Percentiles rank a stretch among this genome's conserved stretches.
These are phyloP conservation scores for Arthroderma sp. DNA, from an alignment of 2,329 filamentous ascomycete genomes.

Conservation along the genomic window DNA sequence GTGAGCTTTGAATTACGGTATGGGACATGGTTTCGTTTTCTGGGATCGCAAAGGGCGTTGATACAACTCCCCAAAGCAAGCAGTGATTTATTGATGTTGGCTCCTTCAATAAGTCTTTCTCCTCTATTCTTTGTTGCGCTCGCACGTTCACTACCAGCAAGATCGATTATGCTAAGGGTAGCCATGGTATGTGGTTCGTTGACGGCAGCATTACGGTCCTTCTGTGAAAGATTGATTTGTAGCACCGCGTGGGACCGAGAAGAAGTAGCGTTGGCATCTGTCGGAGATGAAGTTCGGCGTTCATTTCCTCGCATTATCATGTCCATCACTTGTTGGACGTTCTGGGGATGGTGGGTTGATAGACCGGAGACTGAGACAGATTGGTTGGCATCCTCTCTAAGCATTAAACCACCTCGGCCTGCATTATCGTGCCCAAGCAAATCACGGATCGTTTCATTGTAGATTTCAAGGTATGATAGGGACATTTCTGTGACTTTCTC, in stretches of 20 bases:
- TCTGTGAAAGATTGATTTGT: constrained; percentile 90
- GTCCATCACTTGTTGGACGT: constrained; percentile 96
- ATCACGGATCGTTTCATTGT: constrained; percentile 97
- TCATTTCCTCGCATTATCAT: constrained; percentile 96
- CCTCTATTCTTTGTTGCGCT: constrained; percentile 95
- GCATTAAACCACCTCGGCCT: constrained; percentile 72
- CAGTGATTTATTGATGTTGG: constrained; percentile 98
- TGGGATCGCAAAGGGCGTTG: constrained; percentile 88
- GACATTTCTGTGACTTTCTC: constrained; percentile 85
- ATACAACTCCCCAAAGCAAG: constrained; percentile 93
- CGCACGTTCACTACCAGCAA: constrained; percentile 89
- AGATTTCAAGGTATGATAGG: constrained; percentile 92
- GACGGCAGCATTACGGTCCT: constrained; percentile 81
- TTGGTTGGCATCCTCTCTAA: constrained; percentile 89
- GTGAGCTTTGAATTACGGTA: constrained; percentile 98
- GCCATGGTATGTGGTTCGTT: constrained; percentile 97
- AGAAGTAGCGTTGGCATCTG: constrained; percentile 92
- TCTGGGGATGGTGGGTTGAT: constrained; percentile 78
- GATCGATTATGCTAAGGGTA: constrained; percentile 92
- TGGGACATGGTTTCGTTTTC: constrained; percentile 85
- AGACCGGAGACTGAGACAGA: constrained; percentile 82
- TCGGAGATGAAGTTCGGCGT: constrained; percentile 88
- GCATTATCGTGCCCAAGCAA: constrained; percentile 65
- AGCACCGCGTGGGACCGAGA: constrained; percentile 94
- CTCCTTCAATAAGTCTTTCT: constrained; percentile 79